These are phyloP conservation scores for Rutstroemia sydowiana DNA, from an alignment of 2,329 filamentous ascomycete species.

Conservation along the genomic window DNA sequence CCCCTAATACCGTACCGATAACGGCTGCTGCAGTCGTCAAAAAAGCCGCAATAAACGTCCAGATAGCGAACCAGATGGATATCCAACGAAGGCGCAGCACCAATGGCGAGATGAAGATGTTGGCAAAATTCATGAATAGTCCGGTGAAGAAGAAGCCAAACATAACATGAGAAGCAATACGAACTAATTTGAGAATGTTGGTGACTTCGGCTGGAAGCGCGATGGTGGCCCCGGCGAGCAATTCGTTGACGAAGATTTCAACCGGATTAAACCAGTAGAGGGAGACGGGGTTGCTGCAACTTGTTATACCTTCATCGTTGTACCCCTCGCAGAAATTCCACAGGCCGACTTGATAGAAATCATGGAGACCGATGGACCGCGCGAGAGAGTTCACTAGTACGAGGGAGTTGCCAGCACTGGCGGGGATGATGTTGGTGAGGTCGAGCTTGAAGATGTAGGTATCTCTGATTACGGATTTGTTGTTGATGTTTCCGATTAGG, in stretches of 20 bases:
- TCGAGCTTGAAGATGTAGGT: slow-evolving; percentile 84
- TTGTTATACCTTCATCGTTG: slow-evolving; percentile 62
- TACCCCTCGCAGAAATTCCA: slow-evolving; percentile 94
- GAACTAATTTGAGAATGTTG: slow-evolving; percentile 66
- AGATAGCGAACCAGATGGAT: slow-evolving; percentile 59
- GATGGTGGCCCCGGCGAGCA: slow-evolving; percentile 76
- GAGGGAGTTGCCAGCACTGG: slow-evolving; percentile 37
- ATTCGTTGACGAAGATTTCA: slow-evolving; percentile 68
- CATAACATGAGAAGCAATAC: slow-evolving; percentile 74
- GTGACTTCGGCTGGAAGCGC: slow-evolving; percentile 68
- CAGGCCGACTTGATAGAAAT: slow-evolving; percentile 88
- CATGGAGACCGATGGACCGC: slow-evolving; percentile 76
- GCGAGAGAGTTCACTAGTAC: slow-evolving; percentile 84
- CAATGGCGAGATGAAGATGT: slow-evolving; percentile 55
- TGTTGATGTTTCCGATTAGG: slow-evolving; percentile 66
- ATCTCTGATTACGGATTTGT: slow-evolving; percentile 52
- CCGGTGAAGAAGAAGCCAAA: slow-evolving; percentile 78
- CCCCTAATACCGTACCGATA: slow-evolving; percentile 76
- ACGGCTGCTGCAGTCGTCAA: slow-evolving; percentile 62
- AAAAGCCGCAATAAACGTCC: slow-evolving; percentile 61
- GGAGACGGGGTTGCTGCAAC: slow-evolving; percentile 61
- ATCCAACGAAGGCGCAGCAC: slow-evolving; percentile 42
- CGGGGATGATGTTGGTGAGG: slow-evolving; percentile 59
- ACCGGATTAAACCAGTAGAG: slow-evolving; percentile 93
- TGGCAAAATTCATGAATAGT: slow-evolving; percentile 60